Conservation (phyloP, 495 filamentous ascomycete species). For the Lasiosphaeria ovina region DNA sequence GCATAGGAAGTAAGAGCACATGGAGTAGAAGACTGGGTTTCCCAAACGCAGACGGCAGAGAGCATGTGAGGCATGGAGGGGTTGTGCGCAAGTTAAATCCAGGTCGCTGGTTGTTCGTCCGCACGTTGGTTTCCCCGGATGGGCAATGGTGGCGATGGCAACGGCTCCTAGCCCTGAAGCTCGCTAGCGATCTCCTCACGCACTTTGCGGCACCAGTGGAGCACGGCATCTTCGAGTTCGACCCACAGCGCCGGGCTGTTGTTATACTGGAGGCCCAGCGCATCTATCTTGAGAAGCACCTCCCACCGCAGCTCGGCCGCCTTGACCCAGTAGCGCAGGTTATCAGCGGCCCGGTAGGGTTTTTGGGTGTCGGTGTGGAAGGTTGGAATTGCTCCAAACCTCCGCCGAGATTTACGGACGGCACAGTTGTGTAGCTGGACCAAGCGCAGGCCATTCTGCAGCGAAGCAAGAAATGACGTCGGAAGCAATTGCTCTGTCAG, state of each 20-base stretch:
- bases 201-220: conserved; percentile 74
- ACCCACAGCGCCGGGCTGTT: conserved; percentile 65
- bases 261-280: conserved; percentile 77
- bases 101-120: no score
- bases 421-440: conserved; percentile 86
- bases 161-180: conserved; percentile 13
- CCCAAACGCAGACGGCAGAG: no score
- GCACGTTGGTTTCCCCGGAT: not conserved
- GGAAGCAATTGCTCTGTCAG: conserved; percentile 47
- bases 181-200: conserved; percentile 67
- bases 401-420: conserved; percentile 75
- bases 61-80: no score
- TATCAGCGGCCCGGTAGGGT: conserved; percentile 90
- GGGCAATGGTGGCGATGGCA: not conserved
- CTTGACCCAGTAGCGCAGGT: conserved; percentile 93
- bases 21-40: no score
- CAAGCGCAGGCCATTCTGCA: conserved; percentile 77
- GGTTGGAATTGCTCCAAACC: conserved; percentile 85
- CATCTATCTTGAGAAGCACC: conserved; percentile 77
- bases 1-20: no score
- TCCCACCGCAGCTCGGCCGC: conserved; percentile 95
- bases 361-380: conserved; percentile 90
- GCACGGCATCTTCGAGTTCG: conserved; percentile 74
- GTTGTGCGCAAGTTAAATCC: no score
- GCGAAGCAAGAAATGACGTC: conserved; percentile 68